Percentiles rank a stretch among this genome's conserved stretches.
These are phyloP conservation scores for Barnettozyma hawaiiensis DNA, from an alignment of 1,139 yeast species.

Conservation along the genomic window DNA sequence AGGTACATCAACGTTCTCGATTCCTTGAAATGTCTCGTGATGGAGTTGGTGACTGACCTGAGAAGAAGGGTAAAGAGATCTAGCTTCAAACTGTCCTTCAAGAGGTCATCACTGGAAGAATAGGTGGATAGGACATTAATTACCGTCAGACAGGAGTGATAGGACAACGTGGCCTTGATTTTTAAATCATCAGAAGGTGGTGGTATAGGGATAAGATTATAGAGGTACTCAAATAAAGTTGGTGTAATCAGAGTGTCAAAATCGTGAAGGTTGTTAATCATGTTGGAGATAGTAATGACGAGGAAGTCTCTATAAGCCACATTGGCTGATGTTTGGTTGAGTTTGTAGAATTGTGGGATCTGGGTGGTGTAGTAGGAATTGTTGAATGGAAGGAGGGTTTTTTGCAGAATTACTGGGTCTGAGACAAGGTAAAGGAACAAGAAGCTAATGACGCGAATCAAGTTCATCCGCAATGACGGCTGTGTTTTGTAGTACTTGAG, in stretches of 20 bases:
- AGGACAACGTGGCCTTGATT: slow-evolving; percentile 39
- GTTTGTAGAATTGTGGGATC: slow-evolving; percentile 44
- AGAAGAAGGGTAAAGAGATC: slow-evolving; percentile 55
- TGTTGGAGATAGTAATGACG: slow-evolving; percentile 45
- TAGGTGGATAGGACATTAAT: slow-evolving; percentile 43
- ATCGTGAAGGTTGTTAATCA: slow-evolving; percentile 31
- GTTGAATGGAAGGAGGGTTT: slow-evolving; percentile 40
- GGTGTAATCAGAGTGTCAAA: slow-evolving; percentile 35
- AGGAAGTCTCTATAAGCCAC: slow-evolving; percentile 58
- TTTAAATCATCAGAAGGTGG: slow-evolving; percentile 26
- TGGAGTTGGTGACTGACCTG: slow-evolving; percentile 47
- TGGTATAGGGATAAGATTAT: slow-evolving; percentile 50
- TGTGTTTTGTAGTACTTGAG: slow-evolving; percentile 44
- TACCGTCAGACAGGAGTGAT: slow-evolving; percentile 52
- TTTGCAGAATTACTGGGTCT: slow-evolving; percentile 37
- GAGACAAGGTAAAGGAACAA: slow-evolving; percentile 58
- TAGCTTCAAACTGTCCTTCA: slow-evolving; percentile 36
- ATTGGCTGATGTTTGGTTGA: slow-evolving; percentile 20
- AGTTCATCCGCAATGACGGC: slow-evolving; percentile 36
- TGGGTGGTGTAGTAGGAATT: slow-evolving; percentile 35
- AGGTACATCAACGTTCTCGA: slow-evolving; percentile 52
- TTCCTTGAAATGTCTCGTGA: slow-evolving; percentile 43
- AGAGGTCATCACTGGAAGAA: slow-evolving; percentile 12
- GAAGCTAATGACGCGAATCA: slow-evolving; percentile 55
- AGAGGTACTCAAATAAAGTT: slow-evolving; percentile 50